phyloP scores from a whole-genome alignment of 371 early-diverging fungal species.

The Mortierella polycephala region DNA sequence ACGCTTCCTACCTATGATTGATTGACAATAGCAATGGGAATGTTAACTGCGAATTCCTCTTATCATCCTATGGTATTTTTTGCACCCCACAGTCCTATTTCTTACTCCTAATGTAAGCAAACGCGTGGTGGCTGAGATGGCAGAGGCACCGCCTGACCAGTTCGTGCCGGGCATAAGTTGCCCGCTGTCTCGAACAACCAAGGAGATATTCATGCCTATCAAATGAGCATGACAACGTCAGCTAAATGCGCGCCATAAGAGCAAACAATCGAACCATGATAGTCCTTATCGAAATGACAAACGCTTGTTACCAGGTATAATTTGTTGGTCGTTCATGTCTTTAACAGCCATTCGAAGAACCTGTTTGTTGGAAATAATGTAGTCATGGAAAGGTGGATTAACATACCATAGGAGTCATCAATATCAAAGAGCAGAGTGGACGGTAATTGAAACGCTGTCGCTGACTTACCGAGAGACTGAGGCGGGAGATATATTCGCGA shows the following conservation, averaged over 20 bases:
- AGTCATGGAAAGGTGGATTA: not conserved
- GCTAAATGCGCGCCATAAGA: too few relatives aligned
- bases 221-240: not conserved
- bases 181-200: slow-evolving; percentile 44
- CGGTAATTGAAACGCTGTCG: not conserved
- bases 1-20: slow-evolving; percentile 27
- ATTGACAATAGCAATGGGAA: not conserved
- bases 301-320: slow-evolving; percentile 28
- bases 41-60: not conserved
- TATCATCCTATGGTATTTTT: not conserved
- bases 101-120: slow-evolving; percentile 24
- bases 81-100: not conserved
- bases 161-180: slow-evolving; percentile 29
- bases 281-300: not conserved
- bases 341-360: slow-evolving; percentile 39
- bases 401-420: not conserved
- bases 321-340: slow-evolving; percentile 31
- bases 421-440: not conserved
- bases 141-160: slow-evolving; percentile 35
- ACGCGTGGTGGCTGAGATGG: slow-evolving; percentile 38
- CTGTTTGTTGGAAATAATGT: not conserved
- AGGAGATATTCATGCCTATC: slow-evolving; percentile 45
- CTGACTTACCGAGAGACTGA: slow-evolving; percentile 22
- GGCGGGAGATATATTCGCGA: slow-evolving; percentile 9
- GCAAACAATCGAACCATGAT: too few relatives aligned